Conservation (phyloP, 2,329 filamentous ascomycete genomes). For the Epichloe amarillans region DNA sequence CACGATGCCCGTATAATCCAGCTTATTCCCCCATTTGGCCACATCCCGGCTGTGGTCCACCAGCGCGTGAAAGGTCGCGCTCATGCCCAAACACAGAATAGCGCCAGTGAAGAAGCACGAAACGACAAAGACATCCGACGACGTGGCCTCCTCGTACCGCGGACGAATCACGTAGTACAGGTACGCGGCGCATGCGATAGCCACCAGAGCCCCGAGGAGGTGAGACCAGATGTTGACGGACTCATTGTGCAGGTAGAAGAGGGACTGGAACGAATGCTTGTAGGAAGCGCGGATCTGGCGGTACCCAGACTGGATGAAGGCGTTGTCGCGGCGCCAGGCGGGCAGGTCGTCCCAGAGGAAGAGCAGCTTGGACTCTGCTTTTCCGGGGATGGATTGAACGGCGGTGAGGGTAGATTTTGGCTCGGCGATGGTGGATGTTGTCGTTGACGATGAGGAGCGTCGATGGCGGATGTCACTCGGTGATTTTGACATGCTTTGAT, state of each 20-base stretch:
- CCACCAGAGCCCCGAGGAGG: slow-evolving; percentile 49
- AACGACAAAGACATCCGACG: slow-evolving; percentile 57
- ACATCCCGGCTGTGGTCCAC: slow-evolving; percentile 72
- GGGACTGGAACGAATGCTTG: slow-evolving; percentile 28
- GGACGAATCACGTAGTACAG: slow-evolving; percentile 47
- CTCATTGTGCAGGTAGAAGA: slow-evolving; percentile 46
- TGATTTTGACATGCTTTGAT: background rate
- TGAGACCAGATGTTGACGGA: slow-evolving; percentile 52
- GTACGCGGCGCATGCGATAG: slow-evolving; percentile 35
- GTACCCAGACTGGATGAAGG: slow-evolving; percentile 41
- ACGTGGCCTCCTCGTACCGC: slow-evolving; percentile 50
- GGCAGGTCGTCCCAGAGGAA: slow-evolving; percentile 46
- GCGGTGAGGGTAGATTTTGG: slow-evolving; percentile 11
- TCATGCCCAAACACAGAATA: slow-evolving; percentile 62
- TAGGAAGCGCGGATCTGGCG: slow-evolving; percentile 37
- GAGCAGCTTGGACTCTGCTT: slow-evolving; percentile 28
- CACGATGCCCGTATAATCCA: slow-evolving; percentile 93
- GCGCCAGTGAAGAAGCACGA: slow-evolving; percentile 68
- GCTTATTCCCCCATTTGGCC: slow-evolving; percentile 69
- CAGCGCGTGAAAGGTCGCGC: slow-evolving; percentile 72
- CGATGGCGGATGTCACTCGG: background rate
- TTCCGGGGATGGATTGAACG: slow-evolving; percentile 24
- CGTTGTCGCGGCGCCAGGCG: slow-evolving; percentile 46
- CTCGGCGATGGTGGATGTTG: slow-evolving; percentile 11
- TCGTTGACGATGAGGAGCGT: slow-evolving; percentile 15